Evolutionary conservation across 78 protist species (phyloP).

Genomic region (Dictyostelium brefeldianum): DNA sequence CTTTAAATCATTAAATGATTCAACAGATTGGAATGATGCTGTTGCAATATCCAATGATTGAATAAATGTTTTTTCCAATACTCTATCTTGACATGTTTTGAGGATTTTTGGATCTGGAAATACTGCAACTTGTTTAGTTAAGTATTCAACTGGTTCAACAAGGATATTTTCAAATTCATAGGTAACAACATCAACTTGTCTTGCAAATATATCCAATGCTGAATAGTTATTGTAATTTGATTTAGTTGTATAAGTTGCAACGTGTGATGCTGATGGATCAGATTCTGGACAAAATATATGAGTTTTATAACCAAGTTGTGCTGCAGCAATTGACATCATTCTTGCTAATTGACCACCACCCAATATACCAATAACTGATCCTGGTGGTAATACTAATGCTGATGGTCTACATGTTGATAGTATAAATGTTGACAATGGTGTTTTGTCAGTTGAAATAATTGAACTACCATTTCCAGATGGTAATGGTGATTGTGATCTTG

Average conservation of each 20-base stretch:
- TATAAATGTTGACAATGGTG: constrained; percentile 67
- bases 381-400: constrained; percentile 71
- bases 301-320: constrained; percentile 81
- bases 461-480: constrained; percentile 20
- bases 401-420: constrained; percentile 55
- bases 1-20: constrained; percentile 19
- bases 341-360: constrained; percentile 88
- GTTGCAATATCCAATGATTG: constrained; percentile 62
- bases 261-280: constrained; percentile 80
- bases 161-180: constrained; percentile 85
- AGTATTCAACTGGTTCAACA: constrained; percentile 76
- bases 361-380: constrained; percentile 77
- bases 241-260: constrained; percentile 58
- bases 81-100: constrained; percentile 80
- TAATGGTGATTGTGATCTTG: constrained; percentile 58
- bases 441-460: constrained; percentile 9
- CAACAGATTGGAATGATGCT: constrained; percentile 73
- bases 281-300: constrained; percentile 73
- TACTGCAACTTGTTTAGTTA: constrained; percentile 62
- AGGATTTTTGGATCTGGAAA: constrained; percentile 84
- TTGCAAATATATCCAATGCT: constrained; percentile 60
- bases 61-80: constrained; percentile 73
- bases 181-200: constrained; percentile 80
- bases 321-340: constrained; percentile 82
- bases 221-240: constrained; percentile 67